phyloP scores from a whole-genome alignment of 176 grass and related monocot species.

The Neostapfia colusana region DNA sequence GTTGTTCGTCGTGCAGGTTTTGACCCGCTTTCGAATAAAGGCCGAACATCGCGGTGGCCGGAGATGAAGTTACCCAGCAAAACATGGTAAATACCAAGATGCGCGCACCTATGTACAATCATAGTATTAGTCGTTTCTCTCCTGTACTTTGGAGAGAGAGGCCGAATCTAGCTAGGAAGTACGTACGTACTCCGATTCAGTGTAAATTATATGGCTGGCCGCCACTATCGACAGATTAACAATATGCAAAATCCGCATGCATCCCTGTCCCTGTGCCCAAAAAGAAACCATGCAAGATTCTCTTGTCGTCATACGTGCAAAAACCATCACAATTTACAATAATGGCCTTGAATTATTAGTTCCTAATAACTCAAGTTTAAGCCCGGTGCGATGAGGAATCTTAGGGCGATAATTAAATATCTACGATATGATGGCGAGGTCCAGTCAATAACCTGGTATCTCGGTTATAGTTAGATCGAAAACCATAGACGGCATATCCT shows the following conservation, averaged over 20 bases:
- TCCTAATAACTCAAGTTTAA: background rate
- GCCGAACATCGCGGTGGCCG: no score
- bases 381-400: background rate
- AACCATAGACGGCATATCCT: background rate
- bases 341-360: background rate
- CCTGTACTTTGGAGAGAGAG: background rate
- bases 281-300: background rate
- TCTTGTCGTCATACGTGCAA: background rate
- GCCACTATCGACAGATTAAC: background rate
- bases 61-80: background rate
- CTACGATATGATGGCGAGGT: background rate
- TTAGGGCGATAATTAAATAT: no score
- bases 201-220: background rate
- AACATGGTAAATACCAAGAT: background rate
- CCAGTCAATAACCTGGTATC: background rate
- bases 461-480: background rate
- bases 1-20: background rate
- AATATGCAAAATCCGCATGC: background rate
- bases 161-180: background rate
- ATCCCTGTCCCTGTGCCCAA: background rate
- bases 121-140: background rate
- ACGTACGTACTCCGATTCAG: background rate
- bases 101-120: background rate
- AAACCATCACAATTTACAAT: conserved; percentile 17
- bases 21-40: background rate